Evolutionary conservation across 192 early-diverging fungal species (phyloP), one percentile per base, ranked within the genome.

Genomic region (Funneliformis mosseae): DNA sequence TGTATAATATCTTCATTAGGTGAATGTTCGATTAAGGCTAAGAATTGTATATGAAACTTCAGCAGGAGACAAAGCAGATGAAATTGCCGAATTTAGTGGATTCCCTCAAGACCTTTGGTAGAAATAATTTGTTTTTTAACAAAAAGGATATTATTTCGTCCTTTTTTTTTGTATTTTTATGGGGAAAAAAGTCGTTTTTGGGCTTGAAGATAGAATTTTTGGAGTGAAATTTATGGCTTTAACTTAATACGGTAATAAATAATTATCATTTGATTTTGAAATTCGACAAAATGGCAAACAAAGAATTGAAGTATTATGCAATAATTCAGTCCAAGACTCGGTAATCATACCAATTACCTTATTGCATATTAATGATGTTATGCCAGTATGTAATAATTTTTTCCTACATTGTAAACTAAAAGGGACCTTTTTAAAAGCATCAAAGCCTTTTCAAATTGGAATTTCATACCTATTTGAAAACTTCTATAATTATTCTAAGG

Each of bases 51-150:
- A 90, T 83, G 76, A 84, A 27, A 85, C 88, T 46, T 77, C 59
- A 27, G 83, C 85, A 74, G 84, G 84, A 33, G 81, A 83, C 42
- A 85, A 86, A 66, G 85, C 89, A 62, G 85, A 87, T 69, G 88
- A 91, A 33, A 82, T 91, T 28, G 82, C 86, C 25, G 88, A 91
- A 59, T 91, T 86, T 81, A 87, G 84, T 78, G 86, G 85, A 33
- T 91, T 91, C 84, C 88, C 90, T 46, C 87, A 89, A 41, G 87
- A 85, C 66, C 83, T 88, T 41, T 89, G 85, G 79, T 89, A 82
- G 81, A 41, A 42, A 43, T 21, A 21, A n/a, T n/a, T 55, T 55
- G 7, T 21, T 21, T 21, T 5, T 9, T 9, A 45, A 45, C 4
- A 14, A 55, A 55, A 55, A 21, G 50, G 16, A 18, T 6, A 4